Conservation (phyloP, 2,329 filamentous ascomycete species). For the Nemania abortiva region DNA sequence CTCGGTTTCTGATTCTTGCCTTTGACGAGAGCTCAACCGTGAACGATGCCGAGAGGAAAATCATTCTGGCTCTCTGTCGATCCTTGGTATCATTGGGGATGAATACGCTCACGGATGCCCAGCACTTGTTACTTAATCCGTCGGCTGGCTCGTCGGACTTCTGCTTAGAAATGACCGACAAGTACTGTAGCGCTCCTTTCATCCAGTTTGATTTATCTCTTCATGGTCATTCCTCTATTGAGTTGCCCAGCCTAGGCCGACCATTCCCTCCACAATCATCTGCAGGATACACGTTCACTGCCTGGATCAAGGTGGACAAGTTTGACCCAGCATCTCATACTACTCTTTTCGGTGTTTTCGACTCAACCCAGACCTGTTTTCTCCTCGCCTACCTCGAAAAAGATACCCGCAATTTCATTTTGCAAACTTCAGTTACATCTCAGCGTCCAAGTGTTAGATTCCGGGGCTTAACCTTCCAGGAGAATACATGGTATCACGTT, state of each 20-base stretch:
- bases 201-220: slow-evolving; percentile 94
- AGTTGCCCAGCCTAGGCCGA: slow-evolving; percentile 86
- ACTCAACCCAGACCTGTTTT: slow-evolving; percentile 92
- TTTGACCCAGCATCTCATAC: slow-evolving; percentile 90
- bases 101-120: slow-evolving; percentile 83
- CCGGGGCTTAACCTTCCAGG: slow-evolving; percentile 81
- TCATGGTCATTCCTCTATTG: slow-evolving; percentile 89
- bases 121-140: slow-evolving; percentile 72
- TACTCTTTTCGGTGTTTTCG: slow-evolving; percentile 95
- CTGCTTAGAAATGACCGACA: slow-evolving; percentile 76
- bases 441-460: slow-evolving; percentile 91
- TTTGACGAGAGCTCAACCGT: slow-evolving; percentile 67
- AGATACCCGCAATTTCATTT: slow-evolving; percentile 91
- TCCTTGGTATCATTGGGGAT: slow-evolving; percentile 80
- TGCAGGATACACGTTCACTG: slow-evolving; percentile 88
- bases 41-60: slow-evolving; percentile 65
- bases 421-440: slow-evolving; percentile 93
- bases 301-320: slow-evolving; percentile 89
- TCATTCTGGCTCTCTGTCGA: slow-evolving; percentile 75
- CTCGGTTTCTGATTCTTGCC: slow-evolving; percentile 72
- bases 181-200: slow-evolving; percentile 82
- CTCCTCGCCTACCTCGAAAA: slow-evolving; percentile 93
- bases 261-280: slow-evolving; percentile 84
- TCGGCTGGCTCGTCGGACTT: slow-evolving; percentile 73
- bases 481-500: slow-evolving; percentile 91